A percentile compares a stretch with the other conserved stretches of the same genome.
phyloP scores from a whole-genome alignment of 2,329 filamentous ascomycete species.

The Zymoseptoria pseudotritici region DNA sequence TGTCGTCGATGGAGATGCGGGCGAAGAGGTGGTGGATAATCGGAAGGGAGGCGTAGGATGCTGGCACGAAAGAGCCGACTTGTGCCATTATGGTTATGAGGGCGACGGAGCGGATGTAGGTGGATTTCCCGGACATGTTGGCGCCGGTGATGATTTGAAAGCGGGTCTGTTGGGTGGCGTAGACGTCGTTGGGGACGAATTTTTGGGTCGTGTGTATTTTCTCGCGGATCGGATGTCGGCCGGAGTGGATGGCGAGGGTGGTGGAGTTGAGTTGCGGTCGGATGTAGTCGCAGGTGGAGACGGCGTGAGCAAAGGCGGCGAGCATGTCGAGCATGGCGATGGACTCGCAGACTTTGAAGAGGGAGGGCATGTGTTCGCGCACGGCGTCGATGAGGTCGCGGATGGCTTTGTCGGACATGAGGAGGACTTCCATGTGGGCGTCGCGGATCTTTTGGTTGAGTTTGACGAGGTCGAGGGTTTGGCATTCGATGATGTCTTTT shows the following conservation, averaged over 20 bases:
- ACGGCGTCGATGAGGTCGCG: conserved; percentile 65
- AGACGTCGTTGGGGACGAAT: conserved; percentile 86
- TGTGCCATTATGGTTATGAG: conserved; percentile 90
- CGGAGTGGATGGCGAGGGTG: conserved; percentile 64
- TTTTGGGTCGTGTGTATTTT: conserved; percentile 58
- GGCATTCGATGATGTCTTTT: conserved; percentile 74
- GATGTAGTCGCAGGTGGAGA: conserved; percentile 59
- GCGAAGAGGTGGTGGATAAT: conserved; percentile 81
- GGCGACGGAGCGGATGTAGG: conserved; percentile 80
- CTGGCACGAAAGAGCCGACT: conserved; percentile 83
- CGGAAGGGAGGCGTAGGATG: conserved; percentile 71
- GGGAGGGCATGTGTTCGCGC: conserved; percentile 59
- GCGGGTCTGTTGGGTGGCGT: conserved; percentile 67
- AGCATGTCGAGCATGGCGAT: conserved; percentile 69
- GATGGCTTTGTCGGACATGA: conserved; percentile 69
- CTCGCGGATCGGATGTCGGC: conserved; percentile 72
- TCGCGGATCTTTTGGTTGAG: conserved; percentile 66
- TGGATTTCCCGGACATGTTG: conserved; percentile 98
- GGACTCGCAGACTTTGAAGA: conserved; percentile 82
- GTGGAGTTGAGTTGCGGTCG: conserved; percentile 58
- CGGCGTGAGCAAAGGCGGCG: conserved; percentile 65
- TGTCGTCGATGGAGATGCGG: conserved; percentile 78
- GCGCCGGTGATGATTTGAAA: conserved; percentile 94
- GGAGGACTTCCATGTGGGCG: conserved; percentile 74
- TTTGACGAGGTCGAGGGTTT: conserved; percentile 78